Base-by-base conservation (phyloP, 371 early-diverging fungal species). In the Smittium mucronatum region DNA sequence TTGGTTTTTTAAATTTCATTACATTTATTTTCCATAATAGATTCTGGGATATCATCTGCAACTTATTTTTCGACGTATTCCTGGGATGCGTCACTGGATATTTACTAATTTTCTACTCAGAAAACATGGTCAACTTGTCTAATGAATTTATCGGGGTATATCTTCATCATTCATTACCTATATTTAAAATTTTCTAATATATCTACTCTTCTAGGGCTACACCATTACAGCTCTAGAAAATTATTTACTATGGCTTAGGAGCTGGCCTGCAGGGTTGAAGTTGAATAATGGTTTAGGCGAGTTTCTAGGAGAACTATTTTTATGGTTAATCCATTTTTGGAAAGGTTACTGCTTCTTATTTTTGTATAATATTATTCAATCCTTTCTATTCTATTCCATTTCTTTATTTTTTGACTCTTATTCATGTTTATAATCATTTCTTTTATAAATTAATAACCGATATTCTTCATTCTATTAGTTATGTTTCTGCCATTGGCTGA, bases 231-330 rank as follows among this genome's bases (percentile, higher is more conserved):
- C 78, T 1, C 71, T 92, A 21, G 84, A 88, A 59, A 80, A 83
- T 8, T 88, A 86, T 75, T 85, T 97, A 68, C 81, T 82, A 0
- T 98, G 99, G 99, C 83, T 98, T 57, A 86, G 92, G 70, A 81
- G 90, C 67, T 90, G 90, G 75, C 99, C 99, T 16, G 97, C 93
- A 0, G 99, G 99, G 11, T 80, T 98, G 29, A 98, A 98, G 74
- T 84, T 98, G 1, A 98, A 98, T 74, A 86, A 85, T 34, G 91
- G 92, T 63, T 81, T 97, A 26, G 90, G 89, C 29, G 82, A 82
- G 5, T 97, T 98, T 74, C 73, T 98, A 57, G 98, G 94, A 0
- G 92, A 95, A 66, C 78, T 97, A 21, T 97, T 95, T 77, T 79
- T 91, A n/a, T 94, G 94, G 93, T 78, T 97, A 21, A 84, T 96